Percentiles rank a stretch among this genome's conserved stretches.
These are phyloP conservation scores for Hylodesmum podocarpum DNA, from an alignment of 306 rosid species.

Conservation along the genomic window DNA sequence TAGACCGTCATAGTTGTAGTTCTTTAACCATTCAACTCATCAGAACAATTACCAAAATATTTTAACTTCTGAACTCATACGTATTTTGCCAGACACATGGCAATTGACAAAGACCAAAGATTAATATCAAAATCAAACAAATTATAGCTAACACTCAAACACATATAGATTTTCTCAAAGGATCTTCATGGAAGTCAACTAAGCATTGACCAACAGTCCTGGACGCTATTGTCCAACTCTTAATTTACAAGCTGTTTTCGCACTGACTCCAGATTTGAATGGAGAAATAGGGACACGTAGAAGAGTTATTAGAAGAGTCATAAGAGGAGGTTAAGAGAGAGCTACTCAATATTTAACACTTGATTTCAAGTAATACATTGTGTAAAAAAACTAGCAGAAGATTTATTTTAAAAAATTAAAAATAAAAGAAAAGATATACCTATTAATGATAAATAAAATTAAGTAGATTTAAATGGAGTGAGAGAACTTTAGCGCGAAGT, in stretches of 20 bases:
- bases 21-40: neutral
- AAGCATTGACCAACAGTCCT: conserved; percentile 25
- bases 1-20: neutral
- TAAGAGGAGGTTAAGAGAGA: too few relatives aligned
- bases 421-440: too few relatives aligned
- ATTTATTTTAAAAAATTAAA: too few relatives aligned
- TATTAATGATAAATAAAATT: too few relatives aligned
- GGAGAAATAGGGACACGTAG: too few relatives aligned
- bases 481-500: too few relatives aligned
- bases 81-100: neutral
- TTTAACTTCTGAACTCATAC: neutral
- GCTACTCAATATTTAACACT: too few relatives aligned
- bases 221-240: neutral
- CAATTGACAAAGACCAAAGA: neutral
- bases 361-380: too few relatives aligned
- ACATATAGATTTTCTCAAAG: neutral
- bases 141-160: conserved; percentile 49
- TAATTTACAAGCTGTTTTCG: neutral
- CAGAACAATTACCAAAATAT: neutral
- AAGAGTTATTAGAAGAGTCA: too few relatives aligned
- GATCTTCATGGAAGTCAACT: conserved; percentile 7
- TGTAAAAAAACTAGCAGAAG: too few relatives aligned
- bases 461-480: too few relatives aligned
- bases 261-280: conserved; percentile 3
- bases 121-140: neutral